phyloP scores from a whole-genome alignment of 2,329 filamentous ascomycete species.

The Metarhizium album region DNA sequence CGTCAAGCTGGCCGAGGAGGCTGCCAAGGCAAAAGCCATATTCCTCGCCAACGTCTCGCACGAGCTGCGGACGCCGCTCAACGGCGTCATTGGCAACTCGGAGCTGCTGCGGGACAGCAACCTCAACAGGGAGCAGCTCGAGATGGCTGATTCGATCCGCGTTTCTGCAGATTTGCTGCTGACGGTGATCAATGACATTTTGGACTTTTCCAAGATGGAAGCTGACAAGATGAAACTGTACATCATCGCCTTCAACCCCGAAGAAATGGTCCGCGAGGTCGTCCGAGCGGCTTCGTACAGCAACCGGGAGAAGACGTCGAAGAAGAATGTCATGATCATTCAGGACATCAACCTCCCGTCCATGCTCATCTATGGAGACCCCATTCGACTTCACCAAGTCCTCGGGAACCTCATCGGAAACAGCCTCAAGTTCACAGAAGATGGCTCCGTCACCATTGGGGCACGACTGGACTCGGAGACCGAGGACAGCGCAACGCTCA shows the following conservation, averaged over 20 bases:
- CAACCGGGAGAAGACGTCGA: conserved; percentile 51
- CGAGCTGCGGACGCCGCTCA: conserved; percentile 71
- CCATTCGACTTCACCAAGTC: conserved; percentile 56
- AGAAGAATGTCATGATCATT: conserved; percentile 51
- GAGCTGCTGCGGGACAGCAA: conserved; percentile 70
- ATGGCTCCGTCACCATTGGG: conserved; percentile 74
- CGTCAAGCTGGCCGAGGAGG: conserved; percentile 73
- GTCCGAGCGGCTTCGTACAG: conserved; percentile 57
- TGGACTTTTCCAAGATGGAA: conserved; percentile 92
- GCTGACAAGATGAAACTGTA: conserved; percentile 79
- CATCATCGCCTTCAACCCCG: conserved; percentile 56
- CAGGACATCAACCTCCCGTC: conserved; percentile 65
- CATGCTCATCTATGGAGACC: conserved; percentile 59
- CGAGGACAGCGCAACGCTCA: conserved; percentile 59
- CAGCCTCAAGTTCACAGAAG: conserved; percentile 86
- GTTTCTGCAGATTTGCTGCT: conserved; percentile 77
- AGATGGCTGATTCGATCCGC: conserved; percentile 80
- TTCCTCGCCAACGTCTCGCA: conserved; percentile 74
- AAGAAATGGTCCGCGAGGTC: conserved; percentile 56
- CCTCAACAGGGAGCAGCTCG: conserved; percentile 64
- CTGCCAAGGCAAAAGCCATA: conserved; percentile 72
- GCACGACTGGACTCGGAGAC: conserved; percentile 64
- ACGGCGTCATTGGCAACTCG: conserved; percentile 81
- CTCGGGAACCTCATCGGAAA: conserved; percentile 82
- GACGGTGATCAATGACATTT: conserved; percentile 90